Evolutionary conservation across 164 flowering plant species (phyloP).

Genomic region (Chimonanthus salicifolius): DNA sequence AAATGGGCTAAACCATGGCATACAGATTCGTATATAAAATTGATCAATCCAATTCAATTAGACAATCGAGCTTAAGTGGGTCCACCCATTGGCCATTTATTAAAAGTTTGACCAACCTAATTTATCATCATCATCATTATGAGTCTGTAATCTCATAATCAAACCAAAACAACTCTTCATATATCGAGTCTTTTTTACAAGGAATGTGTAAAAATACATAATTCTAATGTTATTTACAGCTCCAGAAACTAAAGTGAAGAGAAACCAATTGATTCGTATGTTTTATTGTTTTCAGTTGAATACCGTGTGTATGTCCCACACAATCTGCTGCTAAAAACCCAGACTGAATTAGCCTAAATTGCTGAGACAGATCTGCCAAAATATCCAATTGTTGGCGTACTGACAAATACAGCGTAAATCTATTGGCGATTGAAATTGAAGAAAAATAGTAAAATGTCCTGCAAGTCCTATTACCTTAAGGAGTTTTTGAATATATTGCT

Average conservation of each 20-base stretch:
- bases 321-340: too few species aligned
- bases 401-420: not conserved
- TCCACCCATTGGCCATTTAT: too few species aligned
- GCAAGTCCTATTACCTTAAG: conserved; percentile 48
- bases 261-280: not conserved
- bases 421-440: not conserved
- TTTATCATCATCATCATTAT: too few species aligned
- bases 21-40: too few species aligned
- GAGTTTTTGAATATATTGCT: conserved; percentile 61
- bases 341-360: too few species aligned
- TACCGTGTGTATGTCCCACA: too few species aligned
- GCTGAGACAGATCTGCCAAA: not conserved
- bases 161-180: not conserved
- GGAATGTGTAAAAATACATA: too few species aligned
- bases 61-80: too few species aligned
- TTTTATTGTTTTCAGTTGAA: too few species aligned
- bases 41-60: too few species aligned
- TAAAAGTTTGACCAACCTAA: too few species aligned
- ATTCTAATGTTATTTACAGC: not conserved
- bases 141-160: not conserved
- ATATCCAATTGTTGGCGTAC: not conserved
- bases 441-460: not conserved
- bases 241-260: not conserved
- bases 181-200: not conserved
- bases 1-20: too few species aligned